Percentiles rank a stretch among this genome's conserved stretches.
phyloP scores from a whole-genome alignment of 2,329 filamentous ascomycete genomes.

The Botryotinia convoluta region DNA sequence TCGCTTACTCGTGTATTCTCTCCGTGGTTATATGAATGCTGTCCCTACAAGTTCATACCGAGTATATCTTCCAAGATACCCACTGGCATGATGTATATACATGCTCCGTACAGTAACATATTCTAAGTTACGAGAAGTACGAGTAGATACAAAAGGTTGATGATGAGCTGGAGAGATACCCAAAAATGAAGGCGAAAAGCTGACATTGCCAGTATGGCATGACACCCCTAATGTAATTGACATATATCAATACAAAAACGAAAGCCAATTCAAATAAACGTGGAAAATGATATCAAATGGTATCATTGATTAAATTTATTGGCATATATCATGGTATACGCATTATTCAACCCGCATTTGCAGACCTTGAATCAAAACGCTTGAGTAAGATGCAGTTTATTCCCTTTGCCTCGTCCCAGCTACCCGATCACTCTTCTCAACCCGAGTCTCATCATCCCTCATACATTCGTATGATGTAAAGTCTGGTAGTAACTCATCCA shows the following conservation, averaged over 20 bases:
- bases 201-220: neutral
- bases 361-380: neutral
- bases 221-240: neutral
- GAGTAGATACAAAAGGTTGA: neutral
- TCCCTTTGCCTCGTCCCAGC: neutral
- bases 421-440: neutral
- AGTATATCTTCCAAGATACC: neutral
- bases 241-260: neutral
- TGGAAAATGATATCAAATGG: neutral
- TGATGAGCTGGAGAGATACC: neutral
- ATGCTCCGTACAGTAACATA: neutral
- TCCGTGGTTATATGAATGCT: neutral
- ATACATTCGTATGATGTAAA: neutral
- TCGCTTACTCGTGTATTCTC: neutral
- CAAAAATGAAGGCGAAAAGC: neutral
- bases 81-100: neutral
- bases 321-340: neutral
- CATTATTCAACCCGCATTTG: neutral
- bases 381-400: neutral
- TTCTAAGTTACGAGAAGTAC: neutral
- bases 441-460: neutral
- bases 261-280: neutral
- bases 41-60: neutral
- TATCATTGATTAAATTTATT: constrained; percentile 3
- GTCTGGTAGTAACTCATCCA: neutral